Evolutionary conservation across 2,329 filamentous ascomycete species (phyloP), one percentile per base, ranked within the genome.

Genomic region (Lasiodiplodia gonubiensis): DNA sequence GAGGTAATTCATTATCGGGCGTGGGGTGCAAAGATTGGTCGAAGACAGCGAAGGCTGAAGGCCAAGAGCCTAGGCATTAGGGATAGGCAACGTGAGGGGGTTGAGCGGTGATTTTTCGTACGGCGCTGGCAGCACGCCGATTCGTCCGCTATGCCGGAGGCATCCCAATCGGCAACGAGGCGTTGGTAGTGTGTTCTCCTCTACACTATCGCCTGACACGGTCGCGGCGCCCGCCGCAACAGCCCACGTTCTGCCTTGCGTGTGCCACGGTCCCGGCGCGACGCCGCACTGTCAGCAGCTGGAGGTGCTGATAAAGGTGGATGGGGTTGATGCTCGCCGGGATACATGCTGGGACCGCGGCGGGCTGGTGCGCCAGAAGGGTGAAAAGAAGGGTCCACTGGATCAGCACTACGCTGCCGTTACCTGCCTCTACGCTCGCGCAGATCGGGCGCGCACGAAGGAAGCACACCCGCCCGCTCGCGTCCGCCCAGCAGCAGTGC

Each of bases 401-500:
- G 52, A 55, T 37, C 54, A 33, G 30, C 30, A 33, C 30, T 33
- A 33, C 30, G 37, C 21, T 16, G 12, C 37, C 21, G 21, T 12
- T 10, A 5, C n/a, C 12, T 14, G 54, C 14, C 23, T 21, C 52
- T 27, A 14, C 35, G 25, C 37, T 37, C 21, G 35, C 37, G 55
- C 37, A 16, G 37, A 59, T 59, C 55, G 54, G 54, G 54, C 54
- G 54, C 16, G 21, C 54, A 23, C 55, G 35, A 59, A 59, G 55
- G 55, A 59, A 27, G 21, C 55, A 23, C 55, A 46, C 55, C 55
- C 53, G 53, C 53, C 53, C 23, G 35, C 55, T 59, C 16, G 37
- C n/a, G 25, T 25, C 55, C 37, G 55, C 23, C n/a, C 53, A 18
- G 27, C 27, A 39, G 53, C 53, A 14, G 30, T 14, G 27, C 53